Conservation (phyloP, 2,329 filamentous ascomycete species). For the Coniochaeta ligniaria region DNA sequence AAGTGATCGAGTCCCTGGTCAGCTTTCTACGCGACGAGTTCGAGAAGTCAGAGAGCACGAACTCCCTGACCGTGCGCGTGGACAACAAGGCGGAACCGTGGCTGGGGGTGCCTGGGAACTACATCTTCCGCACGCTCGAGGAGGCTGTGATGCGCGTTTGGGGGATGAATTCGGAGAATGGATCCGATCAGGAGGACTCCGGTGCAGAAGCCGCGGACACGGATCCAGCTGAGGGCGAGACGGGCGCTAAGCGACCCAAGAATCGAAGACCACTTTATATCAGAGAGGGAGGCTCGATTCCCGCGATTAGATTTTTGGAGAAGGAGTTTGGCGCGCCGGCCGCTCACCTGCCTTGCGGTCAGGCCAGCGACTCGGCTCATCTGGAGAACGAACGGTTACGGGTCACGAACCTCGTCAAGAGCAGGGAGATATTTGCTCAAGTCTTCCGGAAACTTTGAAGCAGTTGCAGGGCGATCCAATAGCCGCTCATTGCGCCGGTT, state of each 20-base stretch:
- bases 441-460: conserved; percentile 65
- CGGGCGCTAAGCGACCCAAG: conserved; percentile 24
- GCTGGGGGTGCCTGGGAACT: conserved; percentile 85
- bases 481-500: background rate
- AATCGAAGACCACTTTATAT: conserved; percentile 75
- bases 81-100: conserved; percentile 94
- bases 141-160: conserved; percentile 79
- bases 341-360: conserved; percentile 87
- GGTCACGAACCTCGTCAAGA: conserved; percentile 81
- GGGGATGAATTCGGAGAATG: conserved; percentile 45
- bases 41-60: conserved; percentile 66
- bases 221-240: background rate
- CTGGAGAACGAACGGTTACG: conserved; percentile 91
- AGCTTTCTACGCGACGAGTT: conserved; percentile 67
- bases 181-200: conserved; percentile 3
- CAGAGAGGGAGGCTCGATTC: conserved; percentile 90
- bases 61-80: conserved; percentile 72
- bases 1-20: conserved; percentile 62
- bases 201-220: conserved; percentile 4
- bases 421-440: conserved; percentile 80
- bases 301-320: conserved; percentile 86
- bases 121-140: conserved; percentile 85
- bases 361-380: conserved; percentile 90
- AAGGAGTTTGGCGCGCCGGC: conserved; percentile 90
- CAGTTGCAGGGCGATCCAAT: too few relatives aligned